These are phyloP conservation scores for Daldinia grandis DNA, from an alignment of 495 filamentous ascomycete species.

Conservation along the genomic window DNA sequence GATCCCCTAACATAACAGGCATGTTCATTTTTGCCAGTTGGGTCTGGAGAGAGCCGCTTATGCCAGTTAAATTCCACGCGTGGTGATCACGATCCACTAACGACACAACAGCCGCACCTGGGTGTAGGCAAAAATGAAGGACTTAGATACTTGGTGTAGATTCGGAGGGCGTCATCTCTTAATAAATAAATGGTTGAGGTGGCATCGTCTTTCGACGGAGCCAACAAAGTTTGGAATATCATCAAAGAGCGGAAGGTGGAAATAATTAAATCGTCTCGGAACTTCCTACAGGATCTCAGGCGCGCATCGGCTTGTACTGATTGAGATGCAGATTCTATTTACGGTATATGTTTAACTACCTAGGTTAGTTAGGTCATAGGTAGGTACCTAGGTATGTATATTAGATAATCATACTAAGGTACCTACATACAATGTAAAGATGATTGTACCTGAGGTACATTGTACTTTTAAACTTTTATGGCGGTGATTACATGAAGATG, in stretches of 20 bases:
- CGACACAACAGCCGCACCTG: neutral
- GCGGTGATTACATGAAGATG: neutral
- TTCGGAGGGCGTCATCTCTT: neutral
- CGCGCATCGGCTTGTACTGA: slow-evolving; percentile 5
- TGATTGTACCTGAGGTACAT: neutral
- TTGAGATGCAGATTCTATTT: slow-evolving; percentile 1
- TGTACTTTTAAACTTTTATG: neutral
- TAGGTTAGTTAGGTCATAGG: neutral
- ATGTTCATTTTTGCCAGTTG: neutral
- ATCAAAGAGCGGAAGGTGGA: neutral
- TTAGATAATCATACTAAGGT: neutral
- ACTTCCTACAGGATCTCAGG: neutral
- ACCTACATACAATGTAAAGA: neutral
- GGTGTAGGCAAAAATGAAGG: neutral
- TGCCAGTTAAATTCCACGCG: neutral
- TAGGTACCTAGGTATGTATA: neutral
- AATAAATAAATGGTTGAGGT: neutral
- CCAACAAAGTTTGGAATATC: neutral
- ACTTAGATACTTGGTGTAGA: neutral
- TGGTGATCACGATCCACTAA: neutral
- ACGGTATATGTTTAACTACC: no score
- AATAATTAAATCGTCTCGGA: neutral
- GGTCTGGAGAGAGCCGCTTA: neutral
- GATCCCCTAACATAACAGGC: neutral
- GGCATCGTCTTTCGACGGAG: neutral